A percentile compares a stretch with the other conserved stretches of the same genome.
Evolutionary conservation across 176 grass and related monocot species (phyloP).

Genomic region (Triticum dicoccoides): DNA sequence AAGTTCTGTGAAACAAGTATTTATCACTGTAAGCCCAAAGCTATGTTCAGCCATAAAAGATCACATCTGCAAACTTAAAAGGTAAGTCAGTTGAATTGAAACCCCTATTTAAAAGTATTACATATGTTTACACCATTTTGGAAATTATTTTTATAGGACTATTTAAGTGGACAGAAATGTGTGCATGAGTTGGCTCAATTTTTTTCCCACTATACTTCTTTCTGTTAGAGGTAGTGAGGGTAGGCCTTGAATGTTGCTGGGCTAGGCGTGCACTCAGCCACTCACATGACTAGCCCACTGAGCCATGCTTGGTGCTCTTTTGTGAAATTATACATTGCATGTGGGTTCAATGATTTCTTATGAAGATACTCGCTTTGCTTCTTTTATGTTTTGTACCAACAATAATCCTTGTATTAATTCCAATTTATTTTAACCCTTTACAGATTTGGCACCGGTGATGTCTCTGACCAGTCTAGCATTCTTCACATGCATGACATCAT

Average conservation of each 20-base stretch:
- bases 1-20: conserved; percentile 61
- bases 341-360: not conserved
- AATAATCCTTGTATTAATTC: not conserved
- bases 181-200: not conserved
- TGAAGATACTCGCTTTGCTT: not conserved
- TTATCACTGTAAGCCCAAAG: conserved; percentile 87
- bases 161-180: not conserved
- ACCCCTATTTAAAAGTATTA: not conserved
- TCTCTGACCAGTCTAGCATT: conserved; percentile 21
- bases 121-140: not conserved
- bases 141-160: not conserved
- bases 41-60: conserved; percentile 79
- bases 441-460: conserved; percentile 52
- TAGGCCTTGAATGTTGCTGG: not conserved
- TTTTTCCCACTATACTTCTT: not conserved
- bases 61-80: conserved; percentile 56
- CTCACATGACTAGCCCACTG: not conserved
- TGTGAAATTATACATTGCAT: not conserved
- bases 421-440: not conserved
- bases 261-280: not conserved
- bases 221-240: not conserved
- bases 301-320: not conserved
- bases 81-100: conserved; percentile 23
- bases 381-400: not conserved
- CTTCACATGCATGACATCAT: conserved; percentile 61